A percentile compares a stretch with the other conserved stretches of the same genome.
These are phyloP conservation scores for Sextonia rubra DNA, from an alignment of 164 flowering plant species.

Conservation along the genomic window DNA sequence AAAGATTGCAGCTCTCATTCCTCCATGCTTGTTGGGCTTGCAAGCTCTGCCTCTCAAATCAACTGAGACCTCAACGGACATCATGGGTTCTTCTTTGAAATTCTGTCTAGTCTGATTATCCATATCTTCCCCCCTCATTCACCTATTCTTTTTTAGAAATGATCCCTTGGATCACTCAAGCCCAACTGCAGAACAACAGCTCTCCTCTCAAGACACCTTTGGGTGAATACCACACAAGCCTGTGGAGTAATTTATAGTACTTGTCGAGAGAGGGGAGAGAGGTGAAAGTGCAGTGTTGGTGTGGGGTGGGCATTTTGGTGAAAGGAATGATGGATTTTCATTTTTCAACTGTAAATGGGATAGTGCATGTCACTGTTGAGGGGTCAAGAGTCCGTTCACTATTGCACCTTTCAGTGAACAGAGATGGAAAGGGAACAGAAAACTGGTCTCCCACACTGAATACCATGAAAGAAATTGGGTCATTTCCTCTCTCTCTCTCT, in stretches of 20 bases:
- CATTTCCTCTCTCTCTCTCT: too few species aligned
- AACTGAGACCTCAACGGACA: slow-evolving; percentile 32
- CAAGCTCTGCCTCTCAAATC: slow-evolving; percentile 92
- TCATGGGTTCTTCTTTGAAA: slow-evolving; percentile 20
- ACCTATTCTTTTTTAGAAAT: background rate
- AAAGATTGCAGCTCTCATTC: slow-evolving; percentile 79
- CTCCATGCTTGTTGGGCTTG: slow-evolving; percentile 71
- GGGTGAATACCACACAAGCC: background rate
- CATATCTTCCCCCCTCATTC: slow-evolving; percentile 6
- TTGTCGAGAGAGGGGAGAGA: slow-evolving; percentile 10
- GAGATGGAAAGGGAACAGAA: background rate
- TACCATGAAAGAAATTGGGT: background rate
- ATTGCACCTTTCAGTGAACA: slow-evolving; percentile 6
- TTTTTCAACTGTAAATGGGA: slow-evolving; percentile 3
- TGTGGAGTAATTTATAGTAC: slow-evolving; percentile 8
- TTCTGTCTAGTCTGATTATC: slow-evolving; percentile 18
- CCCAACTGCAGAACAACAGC: slow-evolving; percentile 4
- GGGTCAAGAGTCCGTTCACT: slow-evolving; percentile 8
- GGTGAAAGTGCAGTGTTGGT: background rate
- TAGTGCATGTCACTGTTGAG: slow-evolving; percentile 17
- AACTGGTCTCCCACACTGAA: slow-evolving; percentile 4
- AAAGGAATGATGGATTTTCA: slow-evolving; percentile 5
- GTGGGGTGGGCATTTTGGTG: slow-evolving; percentile 1
- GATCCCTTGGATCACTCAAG: background rate
- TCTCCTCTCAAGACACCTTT: slow-evolving; percentile 5